phyloP scores from a whole-genome alignment of 495 filamentous ascomycete genomes.

The Emericellopsis terricola region DNA sequence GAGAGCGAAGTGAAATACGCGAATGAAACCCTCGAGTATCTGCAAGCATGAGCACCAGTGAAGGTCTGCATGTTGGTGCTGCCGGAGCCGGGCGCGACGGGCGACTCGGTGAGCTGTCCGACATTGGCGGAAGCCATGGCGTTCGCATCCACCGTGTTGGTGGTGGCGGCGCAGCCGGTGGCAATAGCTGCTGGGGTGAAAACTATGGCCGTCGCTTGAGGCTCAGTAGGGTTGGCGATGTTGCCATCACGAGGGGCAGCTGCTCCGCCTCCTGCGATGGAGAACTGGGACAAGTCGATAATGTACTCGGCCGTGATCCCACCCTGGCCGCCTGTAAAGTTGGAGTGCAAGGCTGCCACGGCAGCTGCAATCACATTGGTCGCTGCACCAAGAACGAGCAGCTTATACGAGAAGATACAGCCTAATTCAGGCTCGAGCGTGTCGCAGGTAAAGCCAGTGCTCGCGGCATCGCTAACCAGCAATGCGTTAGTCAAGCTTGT shows the following conservation, averaged over 20 bases:
- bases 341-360: slow-evolving; percentile 15
- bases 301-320: slow-evolving; percentile 11
- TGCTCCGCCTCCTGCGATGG: slow-evolving; percentile 24
- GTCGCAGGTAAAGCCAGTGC: slow-evolving; percentile 39
- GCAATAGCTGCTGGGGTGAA: neutral
- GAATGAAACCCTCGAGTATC: too few relatives aligned
- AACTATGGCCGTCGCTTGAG: too few relatives aligned
- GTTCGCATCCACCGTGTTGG: too few relatives aligned
- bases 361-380: slow-evolving; percentile 35
- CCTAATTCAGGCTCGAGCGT: slow-evolving; percentile 29
- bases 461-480: slow-evolving; percentile 35
- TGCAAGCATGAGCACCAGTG: slow-evolving; percentile 34
- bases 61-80: slow-evolving; percentile 35
- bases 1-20: slow-evolving; percentile 30
- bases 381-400: slow-evolving; percentile 41
- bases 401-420: slow-evolving; percentile 43
- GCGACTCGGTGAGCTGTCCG: neutral
- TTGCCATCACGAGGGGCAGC: slow-evolving; percentile 15
- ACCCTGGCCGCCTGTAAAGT: slow-evolving; percentile 12
- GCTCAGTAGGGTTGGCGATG: neutral
- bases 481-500: slow-evolving; percentile 7
- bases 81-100: slow-evolving; percentile 2
- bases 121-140: too few relatives aligned
- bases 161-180: too few relatives aligned
- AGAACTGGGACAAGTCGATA: neutral